phyloP scores from a whole-genome alignment of 2,329 filamentous ascomycete genomes.

The Cordyceps cicadae region DNA sequence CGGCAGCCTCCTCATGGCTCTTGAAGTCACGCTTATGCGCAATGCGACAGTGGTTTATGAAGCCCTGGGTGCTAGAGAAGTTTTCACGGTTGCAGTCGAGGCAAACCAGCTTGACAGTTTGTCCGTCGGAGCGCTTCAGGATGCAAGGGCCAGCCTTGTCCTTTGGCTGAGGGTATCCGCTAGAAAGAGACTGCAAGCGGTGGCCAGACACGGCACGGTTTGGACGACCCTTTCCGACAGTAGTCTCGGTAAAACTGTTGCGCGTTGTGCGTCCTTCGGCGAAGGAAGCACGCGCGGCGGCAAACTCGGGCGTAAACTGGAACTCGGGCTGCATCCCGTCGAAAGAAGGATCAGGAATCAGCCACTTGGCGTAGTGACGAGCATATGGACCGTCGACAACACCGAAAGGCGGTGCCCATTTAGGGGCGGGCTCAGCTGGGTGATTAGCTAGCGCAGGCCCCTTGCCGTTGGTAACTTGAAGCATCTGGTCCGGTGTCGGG shows the following conservation, averaged over 20 bases:
- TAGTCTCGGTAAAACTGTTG: conserved; percentile 49
- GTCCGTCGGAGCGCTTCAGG: conserved; percentile 76
- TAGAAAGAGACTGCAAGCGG: conserved; percentile 61
- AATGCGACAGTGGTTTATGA: conserved; percentile 97
- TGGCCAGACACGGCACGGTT: conserved; percentile 45
- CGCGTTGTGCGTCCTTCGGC: conserved; percentile 71
- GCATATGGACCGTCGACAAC: conserved; percentile 89
- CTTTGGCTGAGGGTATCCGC: conserved; percentile 64
- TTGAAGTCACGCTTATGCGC: conserved; percentile 90
- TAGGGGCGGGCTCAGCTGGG: conserved; percentile 57
- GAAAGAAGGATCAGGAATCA: conserved; percentile 80
- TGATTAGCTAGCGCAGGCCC: conserved; percentile 59
- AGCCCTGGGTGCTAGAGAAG: conserved; percentile 96
- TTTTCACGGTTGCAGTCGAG: conserved; percentile 80
- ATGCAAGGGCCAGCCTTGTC: conserved; percentile 77
- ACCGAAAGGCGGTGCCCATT: conserved; percentile 80
- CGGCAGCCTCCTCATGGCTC: conserved; percentile 88
- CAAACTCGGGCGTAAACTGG: conserved; percentile 32
- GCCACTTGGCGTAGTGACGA: conserved; percentile 91
- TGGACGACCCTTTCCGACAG: conserved; percentile 40
- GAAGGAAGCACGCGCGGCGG: conserved; percentile 35
- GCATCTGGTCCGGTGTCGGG: conserved; percentile 57
- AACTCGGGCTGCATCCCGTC: conserved; percentile 55
- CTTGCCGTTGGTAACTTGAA: conserved; percentile 64
- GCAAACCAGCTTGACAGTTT: conserved; percentile 85